Evolutionary conservation across 257 asterid species (phyloP), one percentile per base, ranked within the genome.

Genomic region (Lycium ferocissimum): DNA sequence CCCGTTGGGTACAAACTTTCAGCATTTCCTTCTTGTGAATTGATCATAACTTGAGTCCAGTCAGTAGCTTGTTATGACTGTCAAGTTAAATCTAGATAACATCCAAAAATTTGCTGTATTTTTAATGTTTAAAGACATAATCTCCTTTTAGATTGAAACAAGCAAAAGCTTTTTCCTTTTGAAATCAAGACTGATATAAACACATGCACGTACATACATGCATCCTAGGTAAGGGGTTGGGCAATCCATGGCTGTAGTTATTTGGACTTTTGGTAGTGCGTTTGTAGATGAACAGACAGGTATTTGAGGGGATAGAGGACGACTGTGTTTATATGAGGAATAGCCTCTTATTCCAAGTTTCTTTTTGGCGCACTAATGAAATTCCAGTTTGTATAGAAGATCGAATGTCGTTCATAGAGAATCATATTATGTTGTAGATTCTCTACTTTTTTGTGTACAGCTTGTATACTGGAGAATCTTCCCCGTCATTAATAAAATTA

Each of bases 331-430:
- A 62, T 62, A n/a, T 20, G 69, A 62, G 37, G 69, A 62, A 58
- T 58, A 58, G 38, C 69, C 37, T 20, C 69, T 62, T 20, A 62
- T 62, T 62, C 33, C 65, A 17, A 1, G 3, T 58, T 62, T 20
- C 69, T 62, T 62, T 62, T 11, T 63, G 40, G 43, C 26, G 71
- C 71, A 26, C 71, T 38, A 20, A 26, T 65, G 43, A 26, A 65
- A 65, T 65, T 26, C 72, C 45, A 65, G 72, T 26, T 33, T 65
- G 72, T 65, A 26, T 35, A 65, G 72, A 65, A 65, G 43, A 65
- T 65, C 26, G 18, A 45, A 65, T 33, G 45, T 22, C 2, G 70
- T 65, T 12, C 72, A 65, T 1, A 65, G 2, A 65, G 15, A 26
- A 65, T 33, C 45, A 33, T 65, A 33, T 12, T 26, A 65, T 26